phyloP scores from a whole-genome alignment of 306 rosid species.

The Carpinus viminea region DNA sequence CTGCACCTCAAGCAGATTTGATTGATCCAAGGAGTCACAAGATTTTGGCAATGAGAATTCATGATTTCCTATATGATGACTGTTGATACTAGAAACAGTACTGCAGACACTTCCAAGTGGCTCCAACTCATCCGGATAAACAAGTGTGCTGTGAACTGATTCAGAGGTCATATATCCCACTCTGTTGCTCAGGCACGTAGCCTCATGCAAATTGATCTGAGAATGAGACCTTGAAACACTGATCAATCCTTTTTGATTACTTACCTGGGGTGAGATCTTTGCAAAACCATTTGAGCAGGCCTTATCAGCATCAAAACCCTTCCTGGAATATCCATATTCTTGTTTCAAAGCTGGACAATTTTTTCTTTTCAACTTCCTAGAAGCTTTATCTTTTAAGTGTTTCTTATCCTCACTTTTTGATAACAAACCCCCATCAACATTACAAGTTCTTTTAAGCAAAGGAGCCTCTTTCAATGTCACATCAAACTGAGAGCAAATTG shows the following conservation, averaged over 20 bases:
- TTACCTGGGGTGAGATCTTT: slow-evolving; percentile 40
- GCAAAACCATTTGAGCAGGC: slow-evolving; percentile 39
- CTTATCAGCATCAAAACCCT: slow-evolving; percentile 40
- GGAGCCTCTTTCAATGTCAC: slow-evolving; percentile 41
- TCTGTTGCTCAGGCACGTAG: slow-evolving; percentile 27
- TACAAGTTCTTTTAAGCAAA: slow-evolving; percentile 34
- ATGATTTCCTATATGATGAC: slow-evolving; percentile 35
- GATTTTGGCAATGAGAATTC: slow-evolving; percentile 36
- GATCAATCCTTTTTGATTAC: slow-evolving; percentile 32
- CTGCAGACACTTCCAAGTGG: slow-evolving; percentile 18
- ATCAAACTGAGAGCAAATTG: slow-evolving; percentile 36
- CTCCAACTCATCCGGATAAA: slow-evolving; percentile 37
- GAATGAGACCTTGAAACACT: slow-evolving; percentile 38
- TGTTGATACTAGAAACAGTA: slow-evolving; percentile 25
- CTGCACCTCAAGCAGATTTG: slow-evolving; percentile 40
- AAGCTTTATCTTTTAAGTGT: slow-evolving; percentile 41
- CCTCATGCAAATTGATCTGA: slow-evolving; percentile 21
- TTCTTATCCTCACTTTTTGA: slow-evolving; percentile 43
- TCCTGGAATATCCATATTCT: slow-evolving; percentile 49
- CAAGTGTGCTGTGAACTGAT: slow-evolving; percentile 36
- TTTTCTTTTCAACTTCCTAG: slow-evolving; percentile 56
- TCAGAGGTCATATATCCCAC: slow-evolving; percentile 41
- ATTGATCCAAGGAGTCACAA: slow-evolving; percentile 29
- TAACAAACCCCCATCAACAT: slow-evolving; percentile 31
- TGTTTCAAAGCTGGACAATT: slow-evolving; percentile 35